Percentiles rank a stretch among this genome's conserved stretches.
Conservation (phyloP, 2,329 filamentous ascomycete genomes). For the Ophiosphaerella herpotricha region DNA sequence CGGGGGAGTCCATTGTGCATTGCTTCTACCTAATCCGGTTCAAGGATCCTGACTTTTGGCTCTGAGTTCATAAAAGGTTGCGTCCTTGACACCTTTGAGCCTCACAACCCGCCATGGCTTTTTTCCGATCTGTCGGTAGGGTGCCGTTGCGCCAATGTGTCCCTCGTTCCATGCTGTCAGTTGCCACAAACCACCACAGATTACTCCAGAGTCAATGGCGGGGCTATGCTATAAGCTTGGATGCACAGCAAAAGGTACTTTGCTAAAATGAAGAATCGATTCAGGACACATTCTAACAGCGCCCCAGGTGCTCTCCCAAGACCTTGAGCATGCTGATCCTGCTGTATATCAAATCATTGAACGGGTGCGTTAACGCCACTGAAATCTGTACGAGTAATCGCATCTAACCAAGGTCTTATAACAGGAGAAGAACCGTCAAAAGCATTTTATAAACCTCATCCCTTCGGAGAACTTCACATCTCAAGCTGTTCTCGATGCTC, state of each 20-base stretch:
- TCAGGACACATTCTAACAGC: constrained; percentile 13
- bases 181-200: constrained; percentile 39
- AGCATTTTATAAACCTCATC: constrained; percentile 99
- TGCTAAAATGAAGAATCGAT: background rate
- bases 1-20: constrained; percentile 22
- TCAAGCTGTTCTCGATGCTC: constrained; percentile 94
- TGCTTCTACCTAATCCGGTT: constrained; percentile 24
- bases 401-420: constrained; percentile 21
- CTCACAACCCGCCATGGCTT: constrained; percentile 44
- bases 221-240: constrained; percentile 46
- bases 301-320: constrained; percentile 73
- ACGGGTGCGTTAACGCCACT: constrained; percentile 63
- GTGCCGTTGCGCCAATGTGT: constrained; percentile 45
- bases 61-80: constrained; percentile 21
- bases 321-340: constrained; percentile 84
- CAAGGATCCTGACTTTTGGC: constrained; percentile 25
- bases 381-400: constrained; percentile 9
- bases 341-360: constrained; percentile 87
- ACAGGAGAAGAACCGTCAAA: constrained; percentile 93
- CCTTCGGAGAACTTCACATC: constrained; percentile 99
- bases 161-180: constrained; percentile 27
- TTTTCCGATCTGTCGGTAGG: constrained; percentile 47
- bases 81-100: constrained; percentile 13
- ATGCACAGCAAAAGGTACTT: constrained; percentile 55
- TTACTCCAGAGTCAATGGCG: constrained; percentile 43